A percentile compares a stretch with the other conserved stretches of the same genome.
Evolutionary conservation across 169 alveolate species (phyloP).

Genomic region (Babesia bigemina): DNA sequence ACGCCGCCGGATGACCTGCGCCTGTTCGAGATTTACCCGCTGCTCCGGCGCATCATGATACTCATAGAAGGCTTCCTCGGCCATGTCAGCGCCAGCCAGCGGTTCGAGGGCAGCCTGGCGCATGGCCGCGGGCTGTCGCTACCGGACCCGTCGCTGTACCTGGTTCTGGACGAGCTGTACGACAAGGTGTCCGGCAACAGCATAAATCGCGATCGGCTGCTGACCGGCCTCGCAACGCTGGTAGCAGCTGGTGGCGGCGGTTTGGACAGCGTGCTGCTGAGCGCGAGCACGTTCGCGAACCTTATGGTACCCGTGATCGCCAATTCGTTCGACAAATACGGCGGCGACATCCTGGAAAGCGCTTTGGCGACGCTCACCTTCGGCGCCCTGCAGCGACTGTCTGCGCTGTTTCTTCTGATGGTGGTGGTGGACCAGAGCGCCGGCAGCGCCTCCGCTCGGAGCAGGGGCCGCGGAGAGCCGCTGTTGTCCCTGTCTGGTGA

Average conservation of each 20-base stretch:
- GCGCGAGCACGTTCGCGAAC: constrained; percentile 18
- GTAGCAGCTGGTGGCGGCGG: neutral
- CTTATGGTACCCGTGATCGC: constrained; percentile 17
- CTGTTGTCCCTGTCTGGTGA: neutral
- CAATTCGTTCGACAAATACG: neutral
- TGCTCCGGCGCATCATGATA: constrained; percentile 38
- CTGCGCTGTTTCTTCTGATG: constrained; percentile 30
- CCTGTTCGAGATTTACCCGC: constrained; percentile 38
- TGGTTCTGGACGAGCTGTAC: constrained; percentile 32
- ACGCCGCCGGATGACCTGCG: neutral
- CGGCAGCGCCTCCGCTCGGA: neutral
- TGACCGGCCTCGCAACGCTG: constrained; percentile 1
- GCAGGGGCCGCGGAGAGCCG: neutral
- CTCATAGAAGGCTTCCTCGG: constrained; percentile 38
- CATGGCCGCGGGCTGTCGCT: neutral
- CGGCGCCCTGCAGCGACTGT: constrained; percentile 25
- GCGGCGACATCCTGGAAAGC: constrained; percentile 4
- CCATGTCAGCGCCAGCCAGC: neutral
- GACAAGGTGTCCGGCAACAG: neutral
- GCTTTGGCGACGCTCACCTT: constrained; percentile 19
- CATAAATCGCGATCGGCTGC: neutral
- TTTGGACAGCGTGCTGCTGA: constrained; percentile 20
- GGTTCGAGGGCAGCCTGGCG: constrained; percentile 8
- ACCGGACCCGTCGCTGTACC: constrained; percentile 10
- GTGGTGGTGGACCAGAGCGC: constrained; percentile 11